These are phyloP conservation scores for Xylariaceae sp. DNA, from an alignment of 2,329 filamentous ascomycete genomes.

Conservation along the genomic window DNA sequence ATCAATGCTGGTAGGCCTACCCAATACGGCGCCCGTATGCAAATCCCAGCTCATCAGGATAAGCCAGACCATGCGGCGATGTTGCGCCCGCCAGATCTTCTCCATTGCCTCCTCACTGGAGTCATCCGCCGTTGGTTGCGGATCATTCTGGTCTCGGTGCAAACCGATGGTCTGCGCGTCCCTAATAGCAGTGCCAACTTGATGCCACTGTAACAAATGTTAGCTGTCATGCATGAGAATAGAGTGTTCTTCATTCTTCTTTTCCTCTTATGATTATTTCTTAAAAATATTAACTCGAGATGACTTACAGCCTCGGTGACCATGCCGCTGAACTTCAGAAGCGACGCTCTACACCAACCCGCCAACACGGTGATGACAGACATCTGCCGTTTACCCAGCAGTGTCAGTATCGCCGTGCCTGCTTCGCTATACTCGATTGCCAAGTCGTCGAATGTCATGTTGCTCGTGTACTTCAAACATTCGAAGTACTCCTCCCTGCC, in stretches of 20 bases:
- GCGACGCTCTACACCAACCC: conserved; percentile 51
- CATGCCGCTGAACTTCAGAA: conserved; percentile 54
- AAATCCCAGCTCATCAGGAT: conserved; percentile 51
- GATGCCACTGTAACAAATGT: conserved; percentile 44
- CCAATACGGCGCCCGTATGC: conserved; percentile 49
- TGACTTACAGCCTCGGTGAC: conserved; percentile 51
- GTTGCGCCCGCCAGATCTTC: conserved; percentile 55
- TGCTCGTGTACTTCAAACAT: conserved; percentile 52
- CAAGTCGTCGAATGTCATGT: conserved; percentile 56
- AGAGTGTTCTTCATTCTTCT: not conserved
- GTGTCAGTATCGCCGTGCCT: conserved; percentile 46
- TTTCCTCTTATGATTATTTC: not conserved
- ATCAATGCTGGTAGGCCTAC: conserved; percentile 53
- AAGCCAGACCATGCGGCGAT: conserved; percentile 52
- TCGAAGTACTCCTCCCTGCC: conserved; percentile 46
- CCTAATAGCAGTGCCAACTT: conserved; percentile 51
- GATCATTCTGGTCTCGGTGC: conserved; percentile 49
- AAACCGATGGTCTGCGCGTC: conserved; percentile 60
- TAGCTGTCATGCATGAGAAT: conserved; percentile 4
- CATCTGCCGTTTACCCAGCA: conserved; percentile 54
- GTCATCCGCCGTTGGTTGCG: conserved; percentile 42
- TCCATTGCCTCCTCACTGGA: conserved; percentile 45
- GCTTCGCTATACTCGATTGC: conserved; percentile 57
- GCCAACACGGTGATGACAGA: conserved; percentile 53
- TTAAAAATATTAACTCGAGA: not conserved